Evolutionary conservation across 805 yeast genomes (phyloP).

Genomic region (Ogataea saltuana): DNA sequence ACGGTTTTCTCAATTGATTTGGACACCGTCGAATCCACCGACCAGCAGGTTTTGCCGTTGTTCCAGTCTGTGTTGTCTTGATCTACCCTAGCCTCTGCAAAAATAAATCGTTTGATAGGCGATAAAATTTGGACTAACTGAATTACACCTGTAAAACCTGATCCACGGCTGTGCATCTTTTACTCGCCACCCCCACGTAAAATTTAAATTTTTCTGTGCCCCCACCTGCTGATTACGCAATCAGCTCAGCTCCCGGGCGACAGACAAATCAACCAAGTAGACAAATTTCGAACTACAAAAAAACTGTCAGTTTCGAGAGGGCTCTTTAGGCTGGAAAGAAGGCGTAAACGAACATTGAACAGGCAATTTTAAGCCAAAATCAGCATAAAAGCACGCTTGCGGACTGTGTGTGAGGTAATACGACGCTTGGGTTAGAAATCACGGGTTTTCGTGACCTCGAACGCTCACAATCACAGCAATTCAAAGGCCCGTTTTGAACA

Average conservation of each 20-base stretch:
- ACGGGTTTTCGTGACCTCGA: too few species aligned
- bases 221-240: not conserved
- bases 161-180: too few species aligned
- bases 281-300: conserved; percentile 1
- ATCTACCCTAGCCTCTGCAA: too few species aligned
- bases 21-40: conserved; percentile 35
- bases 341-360: not conserved
- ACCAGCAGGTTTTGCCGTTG: conserved; percentile 12
- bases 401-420: not conserved
- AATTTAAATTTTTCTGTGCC: too few species aligned
- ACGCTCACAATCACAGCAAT: too few species aligned
- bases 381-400: not conserved
- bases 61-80: conserved; percentile 18
- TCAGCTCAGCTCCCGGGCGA: not conserved
- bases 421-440: too few species aligned
- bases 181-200: too few species aligned
- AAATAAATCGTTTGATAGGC: too few species aligned
- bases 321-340: conserved; percentile 1
- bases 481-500: too few species aligned
- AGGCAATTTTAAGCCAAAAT: not conserved
- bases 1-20: conserved; percentile 50
- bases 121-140: too few species aligned
- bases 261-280: conserved; percentile 6
- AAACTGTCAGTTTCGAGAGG: conserved; percentile 2
- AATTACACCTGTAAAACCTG: too few species aligned